Conservation (phyloP, 495 filamentous ascomycete genomes). For the Aspergillus bertholletiae region DNA sequence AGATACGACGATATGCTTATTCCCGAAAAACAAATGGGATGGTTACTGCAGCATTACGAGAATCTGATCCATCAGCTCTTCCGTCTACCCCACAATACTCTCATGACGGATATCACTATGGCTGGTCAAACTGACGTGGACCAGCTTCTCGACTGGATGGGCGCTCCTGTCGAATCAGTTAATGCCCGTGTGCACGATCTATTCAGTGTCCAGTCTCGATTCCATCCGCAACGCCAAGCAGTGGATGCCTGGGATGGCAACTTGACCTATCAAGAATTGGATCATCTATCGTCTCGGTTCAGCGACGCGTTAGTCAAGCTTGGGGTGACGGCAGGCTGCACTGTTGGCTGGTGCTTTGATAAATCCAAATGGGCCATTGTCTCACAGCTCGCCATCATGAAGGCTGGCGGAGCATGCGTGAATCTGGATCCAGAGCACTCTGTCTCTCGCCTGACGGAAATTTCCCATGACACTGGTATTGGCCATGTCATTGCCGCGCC, state of each 20-base stretch:
- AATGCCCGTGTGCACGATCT: too few relatives aligned
- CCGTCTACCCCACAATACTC: too few relatives aligned
- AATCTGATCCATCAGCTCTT: too few relatives aligned
- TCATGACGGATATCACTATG: too few relatives aligned
- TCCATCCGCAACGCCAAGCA: slow-evolving; percentile 15
- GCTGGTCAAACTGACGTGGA: too few relatives aligned
- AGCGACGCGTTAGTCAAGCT: slow-evolving; percentile 5
- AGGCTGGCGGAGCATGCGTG: slow-evolving; percentile 25
- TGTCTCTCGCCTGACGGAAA: slow-evolving; percentile 34
- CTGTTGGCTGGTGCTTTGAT: slow-evolving; percentile 1
- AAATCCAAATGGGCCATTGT: slow-evolving; percentile 3
- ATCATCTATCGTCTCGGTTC: slow-evolving; percentile 18
- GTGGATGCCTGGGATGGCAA: slow-evolving; percentile 45
- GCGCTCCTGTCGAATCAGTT: slow-evolving; percentile 11
- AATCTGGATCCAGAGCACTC: slow-evolving; percentile 21
- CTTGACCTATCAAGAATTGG: slow-evolving; percentile 49
- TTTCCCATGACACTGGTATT: slow-evolving; percentile 22
- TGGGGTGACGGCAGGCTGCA: slow-evolving; percentile 19
- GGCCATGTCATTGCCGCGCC: neutral
- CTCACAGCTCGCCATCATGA: slow-evolving; percentile 20
- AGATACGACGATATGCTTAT: too few relatives aligned
- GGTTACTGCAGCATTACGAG: too few relatives aligned
- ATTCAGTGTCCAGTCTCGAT: too few relatives aligned
- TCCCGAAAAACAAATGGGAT: too few relatives aligned
- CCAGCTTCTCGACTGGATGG: too few relatives aligned